Conservation (phyloP, 2,329 filamentous ascomycete genomes). For the Apiospora sp. region DNA sequence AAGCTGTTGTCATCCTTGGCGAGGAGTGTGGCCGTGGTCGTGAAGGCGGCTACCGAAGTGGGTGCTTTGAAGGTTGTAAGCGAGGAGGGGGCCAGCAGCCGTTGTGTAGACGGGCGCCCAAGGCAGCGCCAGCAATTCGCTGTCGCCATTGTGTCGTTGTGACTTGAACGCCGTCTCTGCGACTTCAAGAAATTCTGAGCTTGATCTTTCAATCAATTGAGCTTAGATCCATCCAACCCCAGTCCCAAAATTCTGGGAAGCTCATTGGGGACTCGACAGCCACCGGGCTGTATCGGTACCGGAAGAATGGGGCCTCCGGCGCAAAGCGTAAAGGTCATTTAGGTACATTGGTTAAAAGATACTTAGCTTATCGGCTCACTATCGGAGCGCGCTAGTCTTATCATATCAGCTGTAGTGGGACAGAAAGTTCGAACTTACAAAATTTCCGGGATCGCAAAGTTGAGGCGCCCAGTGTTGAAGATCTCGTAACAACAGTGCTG, state of each 20-base stretch:
- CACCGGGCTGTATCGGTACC: conserved; percentile 12
- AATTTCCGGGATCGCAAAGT: conserved; percentile 21
- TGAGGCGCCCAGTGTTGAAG: not conserved
- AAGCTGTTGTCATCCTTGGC: conserved; percentile 28
- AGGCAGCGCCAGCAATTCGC: conserved; percentile 53
- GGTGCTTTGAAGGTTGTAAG: conserved; percentile 33
- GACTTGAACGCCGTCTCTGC: conserved; percentile 24
- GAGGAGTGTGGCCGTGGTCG: conserved; percentile 36
- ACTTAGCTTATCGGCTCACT: not conserved
- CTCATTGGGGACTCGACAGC: conserved; percentile 5
- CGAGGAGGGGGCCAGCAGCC: conserved; percentile 35
- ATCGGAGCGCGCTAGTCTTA: conserved; percentile 3
- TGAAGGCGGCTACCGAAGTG: conserved; percentile 41
- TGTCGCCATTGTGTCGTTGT: conserved; percentile 47
- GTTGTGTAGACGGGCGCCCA: conserved; percentile 44
- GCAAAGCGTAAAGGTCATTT: not conserved
- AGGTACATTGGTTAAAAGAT: not conserved
- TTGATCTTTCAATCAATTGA: conserved; percentile 17
- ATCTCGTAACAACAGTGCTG: conserved; percentile 1
- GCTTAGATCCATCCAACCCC: conserved; percentile 10
- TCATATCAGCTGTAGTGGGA: conserved; percentile 17
- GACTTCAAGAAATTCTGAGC: conserved; percentile 18
- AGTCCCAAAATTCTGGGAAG: conserved; percentile 21
- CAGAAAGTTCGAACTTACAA: conserved; percentile 15
- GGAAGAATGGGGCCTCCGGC: conserved; percentile 21